Evolutionary conservation across 2,329 filamentous ascomycete genomes (phyloP), one percentile per base, ranked within the genome.

Genomic region (Pseudogymnoascus sp.): DNA sequence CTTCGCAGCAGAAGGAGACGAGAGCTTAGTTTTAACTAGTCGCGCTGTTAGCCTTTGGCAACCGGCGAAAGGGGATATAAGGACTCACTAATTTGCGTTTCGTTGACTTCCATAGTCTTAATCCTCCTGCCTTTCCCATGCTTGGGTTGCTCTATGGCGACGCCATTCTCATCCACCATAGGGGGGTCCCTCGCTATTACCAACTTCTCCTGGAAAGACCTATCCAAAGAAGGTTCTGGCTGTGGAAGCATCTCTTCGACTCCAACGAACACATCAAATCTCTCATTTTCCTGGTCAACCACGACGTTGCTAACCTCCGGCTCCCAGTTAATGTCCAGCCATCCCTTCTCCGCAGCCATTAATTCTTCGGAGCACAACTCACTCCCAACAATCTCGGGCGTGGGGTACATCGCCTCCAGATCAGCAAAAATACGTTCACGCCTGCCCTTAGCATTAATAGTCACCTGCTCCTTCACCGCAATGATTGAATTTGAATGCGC

Each of bases 341-440:
- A 87, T 0, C 93, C 93, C 62, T 90, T 83, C 67, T 85, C 85
- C 42, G 81, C 82, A 31, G 93, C 93, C 76, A 92, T 86, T 21
- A 99, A 77, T 75, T 99, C 94, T 72, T 99, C 94, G 71, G 97
- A 96, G 70, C 90, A 93, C 65, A 90, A 82, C 74, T 97, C 93
- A 33, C 85, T 85, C 2, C 84, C 85, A 1, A 85, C 81, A 64
- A 89, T 83, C 51, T 88, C 83, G 21, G 85, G 84, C 39, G 88
- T 87, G 7, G 92, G 92, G 71, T 97, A 97, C 35, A 97, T 82
- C 33, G 87, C 85, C 72, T 92, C 86, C 60, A 97, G 80, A 70
- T 96, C 87, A 72, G 96, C 92, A 76, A 90, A 93, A 31, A 97
- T 89, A 66, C 89, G 86, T 74, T 97, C 93, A 70, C 85, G 84